Conservation (phyloP, 176 grass and related monocot species). For the Eleusine coracana region DNA sequence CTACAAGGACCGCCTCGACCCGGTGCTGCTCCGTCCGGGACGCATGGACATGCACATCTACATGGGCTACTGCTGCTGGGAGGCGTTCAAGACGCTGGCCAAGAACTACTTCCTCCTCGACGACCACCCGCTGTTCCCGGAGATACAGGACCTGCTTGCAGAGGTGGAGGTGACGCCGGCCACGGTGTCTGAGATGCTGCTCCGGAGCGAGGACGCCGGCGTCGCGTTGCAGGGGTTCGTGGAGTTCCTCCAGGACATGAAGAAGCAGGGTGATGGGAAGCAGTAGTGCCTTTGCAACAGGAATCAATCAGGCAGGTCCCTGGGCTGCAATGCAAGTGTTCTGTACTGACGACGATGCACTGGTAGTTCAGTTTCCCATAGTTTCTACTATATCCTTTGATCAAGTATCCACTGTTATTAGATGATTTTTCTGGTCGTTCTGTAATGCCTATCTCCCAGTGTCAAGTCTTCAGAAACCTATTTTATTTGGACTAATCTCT, state of each 20-base stretch:
- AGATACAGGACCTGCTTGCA: conserved; percentile 23
- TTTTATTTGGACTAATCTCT: too few species aligned
- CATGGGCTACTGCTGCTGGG: conserved; percentile 44
- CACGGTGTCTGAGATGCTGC: conserved; percentile 34
- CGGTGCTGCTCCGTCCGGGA: conserved; percentile 55
- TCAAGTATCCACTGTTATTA: too few species aligned
- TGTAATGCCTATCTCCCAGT: too few species aligned
- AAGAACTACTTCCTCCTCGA: conserved; percentile 43
- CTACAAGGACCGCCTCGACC: conserved; percentile 57
- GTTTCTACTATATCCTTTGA: too few species aligned
- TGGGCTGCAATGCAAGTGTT: too few species aligned
- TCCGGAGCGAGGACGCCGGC: conserved; percentile 17
- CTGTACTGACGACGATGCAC: too few species aligned
- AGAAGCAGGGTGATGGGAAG: background rate
- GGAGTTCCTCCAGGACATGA: background rate
- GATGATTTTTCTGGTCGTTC: too few species aligned
- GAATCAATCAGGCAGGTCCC: too few species aligned
- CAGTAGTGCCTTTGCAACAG: too few species aligned
- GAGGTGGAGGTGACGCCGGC: conserved; percentile 50
- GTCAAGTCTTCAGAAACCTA: too few species aligned
- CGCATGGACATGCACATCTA: conserved; percentile 71
- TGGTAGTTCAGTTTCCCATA: too few species aligned
- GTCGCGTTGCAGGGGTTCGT: background rate
- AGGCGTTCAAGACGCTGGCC: conserved; percentile 46
- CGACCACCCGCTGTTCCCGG: conserved; percentile 3